Base-by-base conservation (phyloP, 2,329 filamentous ascomycete genomes). In the Drechslerella coelobrocha region DNA sequence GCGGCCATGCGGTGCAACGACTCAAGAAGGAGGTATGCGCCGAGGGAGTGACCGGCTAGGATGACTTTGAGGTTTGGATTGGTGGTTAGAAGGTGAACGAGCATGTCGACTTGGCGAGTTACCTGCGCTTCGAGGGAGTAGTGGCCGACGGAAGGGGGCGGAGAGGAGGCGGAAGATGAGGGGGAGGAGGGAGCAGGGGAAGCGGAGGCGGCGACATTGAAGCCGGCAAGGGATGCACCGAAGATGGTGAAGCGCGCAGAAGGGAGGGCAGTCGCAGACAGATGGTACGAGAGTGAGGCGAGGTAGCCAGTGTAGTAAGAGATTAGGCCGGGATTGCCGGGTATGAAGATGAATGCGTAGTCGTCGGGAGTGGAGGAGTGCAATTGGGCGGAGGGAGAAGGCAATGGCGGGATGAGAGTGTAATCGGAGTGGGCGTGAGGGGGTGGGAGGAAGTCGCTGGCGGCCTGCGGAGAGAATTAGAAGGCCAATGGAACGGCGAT, bases 301-400 rank as follows among this genome's bases (percentile, higher is more conserved):
- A 92, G 81, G 78, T 91, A 92, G 43, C 84, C 82, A 68, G 80
- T 80, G 78, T 92, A 93, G 82, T 89, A 92, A 57, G 83, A 84
- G 52, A 91, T 84, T n/a, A 91, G 81, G 6, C 90, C 90, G 5
- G 90, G 90, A 73, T 93, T 93, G 17, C 90, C 90, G 21, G 88
- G 85, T 34, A 92, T 82, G 78, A 90, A 88, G 79, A 86, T 91
- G 74, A 92, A 80, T 51, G 92, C 83, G 69, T 80, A 69, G 27
- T 50, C 24, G 9, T 61, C 45, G 12, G 56, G 37, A 2, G 57
- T 50, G 21, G 57, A 54, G 59, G 59, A 53, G 26, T 69, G 31
- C 17, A 69, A 47, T 24, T 69, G 65, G 27, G 65, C 61, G 29
- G 57, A 62, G 17, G 65, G 65, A 21, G 65, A 69, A 19, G 65